A percentile compares a stretch with the other conserved stretches of the same genome.
These are phyloP conservation scores for Blastobotrys persicus DNA, from an alignment of 1,139 yeast genomes.

Conservation along the genomic window DNA sequence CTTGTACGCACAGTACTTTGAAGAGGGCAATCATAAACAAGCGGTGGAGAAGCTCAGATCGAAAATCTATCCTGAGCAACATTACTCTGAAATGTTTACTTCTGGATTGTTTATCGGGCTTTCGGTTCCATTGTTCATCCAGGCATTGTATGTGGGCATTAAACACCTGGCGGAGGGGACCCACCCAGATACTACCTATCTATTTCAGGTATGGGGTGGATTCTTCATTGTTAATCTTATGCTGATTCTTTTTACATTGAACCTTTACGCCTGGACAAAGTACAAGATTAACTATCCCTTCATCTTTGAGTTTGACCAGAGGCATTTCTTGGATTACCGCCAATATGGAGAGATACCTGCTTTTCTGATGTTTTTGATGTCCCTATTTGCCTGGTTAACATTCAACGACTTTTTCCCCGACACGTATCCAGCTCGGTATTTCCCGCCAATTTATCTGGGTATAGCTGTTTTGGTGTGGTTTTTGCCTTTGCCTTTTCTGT, in stretches of 20 bases:
- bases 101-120: conserved; percentile 68
- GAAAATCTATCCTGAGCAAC: conserved; percentile 40
- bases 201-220: conserved; percentile 92
- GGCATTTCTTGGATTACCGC: conserved; percentile 63
- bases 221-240: conserved; percentile 64
- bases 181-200: conserved; percentile 39
- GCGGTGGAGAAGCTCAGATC: conserved; percentile 72
- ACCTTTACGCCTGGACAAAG: conserved; percentile 68
- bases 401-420: conserved; percentile 67
- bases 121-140: conserved; percentile 59
- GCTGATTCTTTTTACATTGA: conserved; percentile 60
- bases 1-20: conserved; percentile 63
- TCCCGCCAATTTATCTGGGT: conserved; percentile 79
- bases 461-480: conserved; percentile 50
- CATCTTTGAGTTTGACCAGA: conserved; percentile 82
- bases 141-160: conserved; percentile 53
- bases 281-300: conserved; percentile 85
- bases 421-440: conserved; percentile 60
- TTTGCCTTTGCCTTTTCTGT: conserved; percentile 56
- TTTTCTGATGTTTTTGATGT: conserved; percentile 52
- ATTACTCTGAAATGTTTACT: conserved; percentile 34
- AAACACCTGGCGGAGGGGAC: conserved; percentile 30
- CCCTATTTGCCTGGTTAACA: conserved; percentile 72
- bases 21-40: conserved; percentile 66
- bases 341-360: conserved; percentile 67